Percentiles rank a stretch among this genome's conserved stretches.
Evolutionary conservation across 2,329 filamentous ascomycete genomes (phyloP).

Genomic region (Periconia sp.): DNA sequence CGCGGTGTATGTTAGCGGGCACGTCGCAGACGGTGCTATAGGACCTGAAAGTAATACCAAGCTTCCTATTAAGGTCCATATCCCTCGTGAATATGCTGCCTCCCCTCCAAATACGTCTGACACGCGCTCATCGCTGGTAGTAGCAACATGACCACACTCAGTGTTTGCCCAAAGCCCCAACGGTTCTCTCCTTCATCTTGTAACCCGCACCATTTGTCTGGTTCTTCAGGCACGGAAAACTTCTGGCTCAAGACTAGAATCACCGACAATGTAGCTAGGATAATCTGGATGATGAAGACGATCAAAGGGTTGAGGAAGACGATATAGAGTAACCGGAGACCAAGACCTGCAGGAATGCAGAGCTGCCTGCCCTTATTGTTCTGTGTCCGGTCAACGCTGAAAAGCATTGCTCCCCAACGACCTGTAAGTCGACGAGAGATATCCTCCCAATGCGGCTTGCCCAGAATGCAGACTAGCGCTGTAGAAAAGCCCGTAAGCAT

Average conservation of each 20-base stretch:
- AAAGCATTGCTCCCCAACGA: constrained; percentile 3
- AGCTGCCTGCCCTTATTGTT: too few relatives aligned
- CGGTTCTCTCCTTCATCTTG: constrained; percentile 31
- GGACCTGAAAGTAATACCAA: too few relatives aligned
- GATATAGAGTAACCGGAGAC: constrained; percentile 22
- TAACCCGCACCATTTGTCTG: constrained; percentile 26
- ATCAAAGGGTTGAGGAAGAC: constrained; percentile 36
- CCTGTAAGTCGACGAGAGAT: constrained; percentile 7
- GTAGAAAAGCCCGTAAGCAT: constrained; percentile 38
- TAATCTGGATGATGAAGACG: constrained; percentile 32
- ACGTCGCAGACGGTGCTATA: too few relatives aligned
- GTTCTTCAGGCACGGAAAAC: constrained; percentile 28
- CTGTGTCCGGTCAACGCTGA: constrained; percentile 9
- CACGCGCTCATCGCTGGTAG: constrained; percentile 31
- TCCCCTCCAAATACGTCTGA: constrained; percentile 35
- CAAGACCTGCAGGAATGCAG: constrained; percentile 15
- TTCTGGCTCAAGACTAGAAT: constrained; percentile 35
- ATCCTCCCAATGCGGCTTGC: constrained; percentile 18
- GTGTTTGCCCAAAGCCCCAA: constrained; percentile 39
- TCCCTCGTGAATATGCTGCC: constrained; percentile 26
- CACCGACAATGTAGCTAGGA: constrained; percentile 28
- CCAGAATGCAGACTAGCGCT: constrained; percentile 33
- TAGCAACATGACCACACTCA: constrained; percentile 37
- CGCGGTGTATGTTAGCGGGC: too few relatives aligned
- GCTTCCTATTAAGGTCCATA: too few relatives aligned